Evolutionary conservation across 352 stramenopile genomes (phyloP), one percentile per base, ranked within the genome.

Genomic region (Achlya hypogyna): DNA sequence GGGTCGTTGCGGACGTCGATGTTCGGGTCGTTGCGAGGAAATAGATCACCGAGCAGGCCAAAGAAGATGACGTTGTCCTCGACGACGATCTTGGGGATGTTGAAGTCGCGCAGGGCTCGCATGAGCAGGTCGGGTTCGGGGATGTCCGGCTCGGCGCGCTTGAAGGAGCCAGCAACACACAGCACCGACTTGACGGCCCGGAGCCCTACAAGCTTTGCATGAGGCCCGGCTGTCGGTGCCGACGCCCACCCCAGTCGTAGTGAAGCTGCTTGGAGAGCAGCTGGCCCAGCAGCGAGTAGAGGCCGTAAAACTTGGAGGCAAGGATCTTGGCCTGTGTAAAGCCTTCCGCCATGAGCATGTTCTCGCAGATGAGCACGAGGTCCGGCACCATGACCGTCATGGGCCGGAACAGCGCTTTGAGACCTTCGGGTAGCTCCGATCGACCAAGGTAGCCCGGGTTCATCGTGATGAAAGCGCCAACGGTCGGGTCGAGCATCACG

Each of bases 361-460:
- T 98, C 74, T 98, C 95, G 72, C 91, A 98, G 69, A 98, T 98
- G 22, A 98, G 73, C 60, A 98, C 90, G 1, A 98, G 74, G 73
- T 98, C 93, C 12, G 95, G 95, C 32, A 98, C 93, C 91, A 98
- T 98, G 47, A 98, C 91, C 16, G 94, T 98, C 86, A 98, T 98
- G 16, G 95, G 93, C 4, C 95, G 85, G 75, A 98, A 98, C 2
- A 98, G 73, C 6, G 92, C 92, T 71, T 98, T 98, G 8, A 98
- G 75, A 31, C 91, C 93, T 81, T 98, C 94, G 5, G 95, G 94
- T 5, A 98, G 78, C 69, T 98, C 94, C 0, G 87, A 97, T 18
- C 94, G 89, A 43, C 94, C 94, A 23, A 98, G 75, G 72, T 98
- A 98, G 16, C 93, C 95, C 3, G 95, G 95, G 71, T 98, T 98